These are phyloP conservation scores for Sporodiniella umbellata DNA, from an alignment of 371 early-diverging fungal species.

Conservation along the genomic window DNA sequence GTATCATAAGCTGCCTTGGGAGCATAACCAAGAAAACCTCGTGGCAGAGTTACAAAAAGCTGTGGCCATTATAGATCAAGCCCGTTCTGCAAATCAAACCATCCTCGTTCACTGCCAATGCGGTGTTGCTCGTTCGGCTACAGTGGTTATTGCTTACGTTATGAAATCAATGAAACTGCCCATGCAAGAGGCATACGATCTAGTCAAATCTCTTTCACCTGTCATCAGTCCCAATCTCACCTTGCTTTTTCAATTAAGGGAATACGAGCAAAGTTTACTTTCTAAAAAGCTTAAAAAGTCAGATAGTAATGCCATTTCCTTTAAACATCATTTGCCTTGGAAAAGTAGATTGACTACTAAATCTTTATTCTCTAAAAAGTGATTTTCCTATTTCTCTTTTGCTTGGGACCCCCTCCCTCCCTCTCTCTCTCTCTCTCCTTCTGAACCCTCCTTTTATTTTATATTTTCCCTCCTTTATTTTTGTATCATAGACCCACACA, in stretches of 20 bases:
- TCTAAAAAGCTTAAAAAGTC: neutral
- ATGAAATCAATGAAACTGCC: conserved; percentile 66
- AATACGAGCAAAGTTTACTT: conserved; percentile 51
- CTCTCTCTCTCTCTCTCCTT: too few relatives aligned
- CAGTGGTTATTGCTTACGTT: conserved; percentile 83
- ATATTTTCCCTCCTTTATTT: neutral
- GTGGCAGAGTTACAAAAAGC: conserved; percentile 59
- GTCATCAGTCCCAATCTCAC: conserved; percentile 79
- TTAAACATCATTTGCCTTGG: neutral
- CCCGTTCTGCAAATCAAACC: conserved; percentile 48
- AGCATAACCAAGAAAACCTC: conserved; percentile 73
- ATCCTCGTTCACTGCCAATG: conserved; percentile 88
- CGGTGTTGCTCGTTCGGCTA: conserved; percentile 88
- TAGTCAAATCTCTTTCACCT: conserved; percentile 68
- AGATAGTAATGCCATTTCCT: too few relatives aligned
- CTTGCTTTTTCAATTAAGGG: conserved; percentile 75
- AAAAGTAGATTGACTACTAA: too few relatives aligned
- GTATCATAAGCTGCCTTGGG: conserved; percentile 73
- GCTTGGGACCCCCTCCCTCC: too few relatives aligned
- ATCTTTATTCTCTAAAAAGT: too few relatives aligned
- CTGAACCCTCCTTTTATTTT: neutral
- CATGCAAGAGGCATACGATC: conserved; percentile 74
- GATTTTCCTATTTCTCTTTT: too few relatives aligned
- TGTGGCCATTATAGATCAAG: conserved; percentile 70
- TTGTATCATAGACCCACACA: neutral